Base-by-base conservation (phyloP, 352 stramenopile genomes). In the Plasmopara muralis region DNA sequence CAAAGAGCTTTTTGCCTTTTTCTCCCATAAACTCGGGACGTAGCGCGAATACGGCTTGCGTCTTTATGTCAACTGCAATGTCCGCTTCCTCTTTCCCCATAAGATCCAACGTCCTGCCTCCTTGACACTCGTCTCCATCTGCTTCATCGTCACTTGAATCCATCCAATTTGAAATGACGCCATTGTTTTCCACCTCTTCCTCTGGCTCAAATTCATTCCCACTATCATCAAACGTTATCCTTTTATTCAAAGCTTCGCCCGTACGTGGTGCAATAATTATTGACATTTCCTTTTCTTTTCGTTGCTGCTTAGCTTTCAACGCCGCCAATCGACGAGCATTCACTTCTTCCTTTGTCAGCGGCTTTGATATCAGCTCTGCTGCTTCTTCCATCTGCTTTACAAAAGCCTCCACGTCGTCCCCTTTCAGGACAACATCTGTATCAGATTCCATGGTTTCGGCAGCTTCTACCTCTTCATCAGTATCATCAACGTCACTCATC, bases 181-280 rank as follows among this genome's bases (percentile, higher is more conserved):
- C 54, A 10, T 18, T 18, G 9, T 51, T 49, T 20, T 46, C 43
- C 13, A 50, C 29, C 7, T 48, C 43, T 50, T 60, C 47, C 15
- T 83, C 67, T 6, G 60, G 46, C 42, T 80, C 72, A n/a, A 64
- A 63, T 20, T 83, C 74, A 47, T 85, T 78, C 3, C 71, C 77
- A 48, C 77, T 79, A 47, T 83, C 74, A 55, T 85, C 74, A 57
- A 87, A 90, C 41, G 71, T 85, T 53, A 90, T 88, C 56, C 85
- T 90, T 63, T 80, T 78, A 10, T 45, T 53, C 10, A 60, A 44
- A 9, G 45, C 30, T n/a, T 53, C 47, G 3, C 66, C 66, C 47
- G 62, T 53, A 4, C 57, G 60, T 0, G 49, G 62, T 41, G 7
- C 14, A 7, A 41, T 8, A 7, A 68, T 74, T 33, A 72, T 55